A percentile compares a stretch with the other conserved stretches of the same genome.
phyloP scores from a whole-genome alignment of 805 yeast species.

The Barnettozyma salicaria region DNA sequence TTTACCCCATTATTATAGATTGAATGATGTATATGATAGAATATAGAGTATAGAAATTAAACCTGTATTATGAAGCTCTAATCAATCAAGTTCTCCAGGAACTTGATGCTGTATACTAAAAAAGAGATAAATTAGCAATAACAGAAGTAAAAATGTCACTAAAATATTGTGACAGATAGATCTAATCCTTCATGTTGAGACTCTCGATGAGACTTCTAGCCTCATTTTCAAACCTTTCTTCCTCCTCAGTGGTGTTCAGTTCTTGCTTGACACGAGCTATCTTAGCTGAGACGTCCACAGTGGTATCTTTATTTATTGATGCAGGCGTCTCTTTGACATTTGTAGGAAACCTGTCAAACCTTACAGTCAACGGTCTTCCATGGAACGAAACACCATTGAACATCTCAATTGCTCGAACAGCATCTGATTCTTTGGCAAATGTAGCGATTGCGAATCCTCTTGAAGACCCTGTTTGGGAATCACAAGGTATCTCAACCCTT shows the following conservation, averaged over 20 bases:
- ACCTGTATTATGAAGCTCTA: no score
- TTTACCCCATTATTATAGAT: slow-evolving; percentile 25
- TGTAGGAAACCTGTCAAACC: slow-evolving; percentile 50
- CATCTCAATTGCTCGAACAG: slow-evolving; percentile 40
- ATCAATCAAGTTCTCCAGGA: no score
- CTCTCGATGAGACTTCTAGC: slow-evolving; percentile 24
- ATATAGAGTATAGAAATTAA: not conserved
- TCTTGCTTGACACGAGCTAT: not conserved
- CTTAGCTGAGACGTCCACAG: not conserved
- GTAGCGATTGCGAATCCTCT: slow-evolving; percentile 65
- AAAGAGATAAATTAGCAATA: not conserved
- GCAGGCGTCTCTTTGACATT: not conserved
- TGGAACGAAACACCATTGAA: slow-evolving; percentile 51
- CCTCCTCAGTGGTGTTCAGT: slow-evolving; percentile 11
- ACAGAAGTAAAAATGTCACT: not conserved
- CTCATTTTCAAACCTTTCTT: slow-evolving; percentile 21
- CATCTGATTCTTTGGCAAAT: slow-evolving; percentile 40
- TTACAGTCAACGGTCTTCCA: slow-evolving; percentile 54
- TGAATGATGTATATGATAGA: not conserved
- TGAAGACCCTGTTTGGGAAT: slow-evolving; percentile 32
- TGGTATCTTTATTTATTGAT: not conserved
- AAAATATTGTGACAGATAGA: not conserved
- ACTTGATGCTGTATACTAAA: not conserved
- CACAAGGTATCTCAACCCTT: slow-evolving; percentile 34
- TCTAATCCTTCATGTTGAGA: slow-evolving; percentile 3